phyloP scores from a whole-genome alignment of 805 yeast genomes.

The Kuraishia molischiana region DNA sequence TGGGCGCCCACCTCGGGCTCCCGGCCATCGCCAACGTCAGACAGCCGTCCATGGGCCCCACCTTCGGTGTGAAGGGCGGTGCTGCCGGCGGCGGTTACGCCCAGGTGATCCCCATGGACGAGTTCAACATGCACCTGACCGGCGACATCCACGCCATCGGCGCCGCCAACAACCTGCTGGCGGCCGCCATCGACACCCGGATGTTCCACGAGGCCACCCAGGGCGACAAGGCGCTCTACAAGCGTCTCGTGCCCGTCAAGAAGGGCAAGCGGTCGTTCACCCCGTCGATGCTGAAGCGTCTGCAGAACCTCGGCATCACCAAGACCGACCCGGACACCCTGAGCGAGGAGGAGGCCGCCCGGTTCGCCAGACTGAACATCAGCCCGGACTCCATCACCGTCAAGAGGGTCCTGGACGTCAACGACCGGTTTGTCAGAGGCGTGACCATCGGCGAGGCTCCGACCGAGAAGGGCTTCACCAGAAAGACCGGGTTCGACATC shows the following conservation, averaged over 20 bases:
- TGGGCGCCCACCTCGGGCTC: slow-evolving; percentile 63
- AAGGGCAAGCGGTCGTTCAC: slow-evolving; percentile 64
- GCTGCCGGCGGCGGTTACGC: slow-evolving; percentile 90
- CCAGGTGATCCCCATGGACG: slow-evolving; percentile 85
- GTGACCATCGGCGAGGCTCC: slow-evolving; percentile 76
- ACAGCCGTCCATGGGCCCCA: slow-evolving; percentile 87
- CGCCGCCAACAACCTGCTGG: slow-evolving; percentile 70
- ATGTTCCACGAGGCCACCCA: slow-evolving; percentile 78
- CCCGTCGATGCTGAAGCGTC: slow-evolving; percentile 55
- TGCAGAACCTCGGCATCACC: slow-evolving; percentile 56
- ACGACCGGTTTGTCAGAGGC: slow-evolving; percentile 72
- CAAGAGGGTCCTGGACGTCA: slow-evolving; percentile 80
- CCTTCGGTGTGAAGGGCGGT: slow-evolving; percentile 84
- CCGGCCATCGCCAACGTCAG: slow-evolving; percentile 74
- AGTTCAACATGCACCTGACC: slow-evolving; percentile 76
- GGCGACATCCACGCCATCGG: slow-evolving; percentile 84
- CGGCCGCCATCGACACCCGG: slow-evolving; percentile 82
- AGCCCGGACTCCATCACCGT: slow-evolving; percentile 75
- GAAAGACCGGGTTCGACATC: slow-evolving; percentile 74
- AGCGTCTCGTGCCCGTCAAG: slow-evolving; percentile 66
- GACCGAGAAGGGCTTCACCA: slow-evolving; percentile 64
- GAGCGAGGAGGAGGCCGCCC: slow-evolving; percentile 55
- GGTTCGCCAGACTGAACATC: slow-evolving; percentile 62
- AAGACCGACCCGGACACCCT: slow-evolving; percentile 67
- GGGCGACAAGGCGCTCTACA: slow-evolving; percentile 60